A percentile compares a stretch with the other conserved stretches of the same genome.
These are phyloP conservation scores for Venturia aucupariae DNA, from an alignment of 2,329 filamentous ascomycete species.

Conservation along the genomic window DNA sequence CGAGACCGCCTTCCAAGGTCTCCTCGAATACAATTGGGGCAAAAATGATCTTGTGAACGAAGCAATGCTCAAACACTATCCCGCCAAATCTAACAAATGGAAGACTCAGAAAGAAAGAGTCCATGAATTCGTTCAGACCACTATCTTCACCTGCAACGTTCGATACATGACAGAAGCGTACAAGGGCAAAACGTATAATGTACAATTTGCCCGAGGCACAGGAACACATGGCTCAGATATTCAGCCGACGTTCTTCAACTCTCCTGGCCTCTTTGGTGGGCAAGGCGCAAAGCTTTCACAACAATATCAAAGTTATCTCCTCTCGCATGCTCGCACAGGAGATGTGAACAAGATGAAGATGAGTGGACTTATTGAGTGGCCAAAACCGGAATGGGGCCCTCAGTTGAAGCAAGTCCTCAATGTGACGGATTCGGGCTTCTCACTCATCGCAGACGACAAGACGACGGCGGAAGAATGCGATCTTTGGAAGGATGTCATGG, in stretches of 20 bases:
- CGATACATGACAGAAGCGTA: slow-evolving; percentile 13
- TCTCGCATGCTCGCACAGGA: slow-evolving; percentile 11
- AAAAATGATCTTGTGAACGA: not conserved
- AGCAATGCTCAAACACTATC: slow-evolving; percentile 5
- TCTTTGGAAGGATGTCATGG: slow-evolving; percentile 13
- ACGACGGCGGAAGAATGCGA: slow-evolving; percentile 9
- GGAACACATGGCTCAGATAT: slow-evolving; percentile 12
- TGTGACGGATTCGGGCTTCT: slow-evolving; percentile 8
- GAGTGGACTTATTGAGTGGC: slow-evolving; percentile 1
- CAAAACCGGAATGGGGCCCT: not conserved
- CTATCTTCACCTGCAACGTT: slow-evolving; percentile 12
- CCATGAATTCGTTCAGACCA: not conserved
- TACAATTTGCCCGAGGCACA: slow-evolving; percentile 3
- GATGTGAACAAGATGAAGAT: slow-evolving; percentile 10
- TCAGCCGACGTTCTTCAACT: not conserved
- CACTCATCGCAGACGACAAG: slow-evolving; percentile 6
- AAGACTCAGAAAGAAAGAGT: slow-evolving; percentile 3
- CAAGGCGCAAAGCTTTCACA: not conserved
- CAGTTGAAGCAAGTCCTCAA: slow-evolving; percentile 4
- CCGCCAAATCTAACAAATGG: not conserved
- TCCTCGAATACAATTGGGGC: slow-evolving; percentile 8
- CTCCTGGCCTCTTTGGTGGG: not conserved
- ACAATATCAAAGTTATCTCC: slow-evolving; percentile 12
- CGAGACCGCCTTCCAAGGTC: not conserved
- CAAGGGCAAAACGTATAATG: slow-evolving; percentile 7